Base-by-base conservation (phyloP, 768 basidiomycete genomes). In the Mycena latifolia region DNA sequence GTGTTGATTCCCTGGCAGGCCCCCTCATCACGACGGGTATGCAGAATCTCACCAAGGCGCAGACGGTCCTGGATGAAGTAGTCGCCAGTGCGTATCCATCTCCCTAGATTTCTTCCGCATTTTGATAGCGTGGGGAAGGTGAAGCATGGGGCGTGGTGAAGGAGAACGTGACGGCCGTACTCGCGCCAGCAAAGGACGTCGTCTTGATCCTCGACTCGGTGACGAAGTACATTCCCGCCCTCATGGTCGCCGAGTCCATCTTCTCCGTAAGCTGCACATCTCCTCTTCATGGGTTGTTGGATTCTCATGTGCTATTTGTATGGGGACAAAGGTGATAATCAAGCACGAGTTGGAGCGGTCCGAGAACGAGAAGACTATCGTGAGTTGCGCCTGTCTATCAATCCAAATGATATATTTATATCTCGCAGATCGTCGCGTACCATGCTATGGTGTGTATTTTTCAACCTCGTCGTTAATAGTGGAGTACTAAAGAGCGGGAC, bases 321-420 rank as follows among this genome's bases (percentile, higher is more conserved):
- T n/a, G n/a, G n/a, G n/a, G n/a, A n/a, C n/a, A 25, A 20, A 72
- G 71, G 63, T 67, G 15, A 69, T 74, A 4, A 63, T 74, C 37
- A 41, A 71, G 27, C 63, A 71, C 35, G 72, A 74, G 55, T 56
- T 73, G 7, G 63, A 63, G 20, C 29, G 70, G 41, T 51, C 46
- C 5, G 63, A 73, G 31, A 74, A 74, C 29, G 73, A 74, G 28
- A 71, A 73, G 58, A 71, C 73, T 53, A 69, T 74, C 47, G 73
- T 70, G 29, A 25, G 63, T 66, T 10, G 1, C 18, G 15, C n/a
- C n/a, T n/a, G 3, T 18, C 50, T 17, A 25, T 24, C n/a, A n/a
- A n/a, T 25, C 17, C 1, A 0, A 9, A 20, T 46, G 27, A 14
- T 20, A 2, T 22, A 28, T 53, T 64, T 25, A 65, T 27, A n/a